These are phyloP conservation scores for Chromera velia DNA, from an alignment of 73 alveolate species.

Conservation along the genomic window DNA sequence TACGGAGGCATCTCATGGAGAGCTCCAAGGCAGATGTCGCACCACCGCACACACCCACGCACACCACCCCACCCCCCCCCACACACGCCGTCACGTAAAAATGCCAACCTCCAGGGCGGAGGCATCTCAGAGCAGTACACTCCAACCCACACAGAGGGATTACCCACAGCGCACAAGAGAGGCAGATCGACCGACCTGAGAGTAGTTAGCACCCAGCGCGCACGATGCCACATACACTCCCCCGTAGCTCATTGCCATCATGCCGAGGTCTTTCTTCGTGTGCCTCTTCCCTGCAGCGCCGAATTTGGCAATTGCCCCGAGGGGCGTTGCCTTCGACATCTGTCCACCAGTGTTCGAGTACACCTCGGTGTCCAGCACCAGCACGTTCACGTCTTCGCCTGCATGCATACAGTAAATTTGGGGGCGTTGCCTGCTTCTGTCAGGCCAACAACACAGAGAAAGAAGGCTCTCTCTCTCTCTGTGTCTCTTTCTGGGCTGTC, in stretches of 20 bases:
- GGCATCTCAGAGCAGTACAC: background rate
- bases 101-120: conserved; percentile 25
- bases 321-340: conserved; percentile 37
- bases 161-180: background rate
- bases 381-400: conserved; percentile 44
- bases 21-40: background rate
- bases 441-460: no score
- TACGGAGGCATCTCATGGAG: no score
- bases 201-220: conserved; percentile 29
- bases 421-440: no score
- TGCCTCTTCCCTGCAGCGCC: conserved; percentile 34
- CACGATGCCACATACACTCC: conserved; percentile 42
- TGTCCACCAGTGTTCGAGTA: conserved; percentile 51
- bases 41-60: background rate
- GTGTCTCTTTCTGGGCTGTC: no score
- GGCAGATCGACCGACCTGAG: background rate
- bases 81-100: conserved; percentile 20
- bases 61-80: conserved; percentile 21
- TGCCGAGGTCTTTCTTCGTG: conserved; percentile 41
- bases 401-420: background rate
- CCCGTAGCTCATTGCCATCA: conserved; percentile 47
- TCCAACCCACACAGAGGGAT: background rate
- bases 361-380: conserved; percentile 45
- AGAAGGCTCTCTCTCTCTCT: no score
- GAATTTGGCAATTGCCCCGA: conserved; percentile 45